Evolutionary conservation across 805 yeast genomes (phyloP).

Genomic region (Jamesozyma rosinii): DNA sequence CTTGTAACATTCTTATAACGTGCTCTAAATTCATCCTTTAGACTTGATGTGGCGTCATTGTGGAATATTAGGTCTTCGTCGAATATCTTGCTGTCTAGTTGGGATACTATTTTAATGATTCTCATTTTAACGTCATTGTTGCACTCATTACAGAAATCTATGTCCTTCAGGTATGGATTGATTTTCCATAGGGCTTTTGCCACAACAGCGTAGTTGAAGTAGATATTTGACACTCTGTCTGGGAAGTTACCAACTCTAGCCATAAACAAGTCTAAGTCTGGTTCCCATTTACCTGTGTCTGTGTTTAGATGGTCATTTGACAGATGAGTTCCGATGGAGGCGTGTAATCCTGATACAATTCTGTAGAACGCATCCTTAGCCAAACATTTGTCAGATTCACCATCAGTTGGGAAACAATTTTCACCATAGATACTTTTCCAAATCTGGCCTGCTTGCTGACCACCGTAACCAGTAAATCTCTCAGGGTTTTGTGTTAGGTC

Average conservation of each 20-base stretch:
- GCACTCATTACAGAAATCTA: conserved; percentile 40
- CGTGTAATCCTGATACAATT: conserved; percentile 86
- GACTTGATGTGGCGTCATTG: conserved; percentile 35
- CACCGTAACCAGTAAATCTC: conserved; percentile 92
- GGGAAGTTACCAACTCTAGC: conserved; percentile 82
- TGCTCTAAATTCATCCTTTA: conserved; percentile 77
- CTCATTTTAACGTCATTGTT: conserved; percentile 39
- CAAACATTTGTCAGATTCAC: conserved; percentile 46
- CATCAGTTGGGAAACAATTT: conserved; percentile 60
- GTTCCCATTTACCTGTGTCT: conserved; percentile 71
- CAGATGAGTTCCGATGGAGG: conserved; percentile 87
- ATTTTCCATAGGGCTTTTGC: conserved; percentile 71
- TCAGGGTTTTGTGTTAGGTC: conserved; percentile 86
- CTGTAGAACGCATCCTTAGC: conserved; percentile 87
- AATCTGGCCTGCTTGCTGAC: conserved; percentile 80
- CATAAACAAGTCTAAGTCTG: conserved; percentile 75
- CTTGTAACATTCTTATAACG: conserved; percentile 85
- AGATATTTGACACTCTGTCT: conserved; percentile 81
- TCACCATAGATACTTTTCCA: conserved; percentile 91
- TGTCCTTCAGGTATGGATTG: conserved; percentile 41
- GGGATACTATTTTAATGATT: conserved; percentile 34
- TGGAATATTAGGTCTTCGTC: conserved; percentile 44
- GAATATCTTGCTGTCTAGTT: conserved; percentile 33
- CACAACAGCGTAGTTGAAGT: conserved; percentile 84
- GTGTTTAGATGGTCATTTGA: conserved; percentile 72